These are phyloP conservation scores for Trichoderma polysporum DNA, from an alignment of 2,329 filamentous ascomycete species.

Conservation along the genomic window DNA sequence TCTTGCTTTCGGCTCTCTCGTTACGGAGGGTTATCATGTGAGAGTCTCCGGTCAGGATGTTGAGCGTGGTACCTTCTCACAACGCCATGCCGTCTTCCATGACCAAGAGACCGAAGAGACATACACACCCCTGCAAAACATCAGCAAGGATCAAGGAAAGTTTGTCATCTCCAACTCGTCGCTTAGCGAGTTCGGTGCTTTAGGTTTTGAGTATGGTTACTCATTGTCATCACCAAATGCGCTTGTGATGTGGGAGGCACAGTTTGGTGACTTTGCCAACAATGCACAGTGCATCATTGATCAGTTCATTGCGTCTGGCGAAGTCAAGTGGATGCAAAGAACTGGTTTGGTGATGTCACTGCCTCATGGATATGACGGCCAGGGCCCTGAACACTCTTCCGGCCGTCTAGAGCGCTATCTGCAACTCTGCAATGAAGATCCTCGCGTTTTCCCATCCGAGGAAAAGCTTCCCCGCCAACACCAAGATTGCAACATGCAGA, in stretches of 20 bases:
- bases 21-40: constrained; percentile 92
- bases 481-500: constrained; percentile 99
- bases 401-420: constrained; percentile 96
- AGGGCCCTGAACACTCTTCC: constrained; percentile 97
- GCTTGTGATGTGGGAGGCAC: constrained; percentile 98
- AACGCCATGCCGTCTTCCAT: constrained; percentile 95
- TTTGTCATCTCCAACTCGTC: constrained; percentile 98
- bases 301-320: constrained; percentile 96
- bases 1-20: constrained; percentile 87
- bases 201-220: constrained; percentile 98
- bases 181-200: constrained; percentile 65
- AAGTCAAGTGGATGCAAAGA: constrained; percentile 98
- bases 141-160: constrained; percentile 87
- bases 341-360: constrained; percentile 95
- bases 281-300: constrained; percentile 99
- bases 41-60: constrained; percentile 98
- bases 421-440: constrained; percentile 96
- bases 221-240: constrained; percentile 95
- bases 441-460: constrained; percentile 80
- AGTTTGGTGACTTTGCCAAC: constrained; percentile 99
- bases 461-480: constrained; percentile 96
- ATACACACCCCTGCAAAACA: constrained; percentile 86
- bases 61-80: constrained; percentile 98
- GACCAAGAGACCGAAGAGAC: constrained; percentile 94
- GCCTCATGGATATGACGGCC: constrained; percentile 96